Conservation (phyloP, 2,329 filamentous ascomycete genomes). For the Xylariaceae sp. region DNA sequence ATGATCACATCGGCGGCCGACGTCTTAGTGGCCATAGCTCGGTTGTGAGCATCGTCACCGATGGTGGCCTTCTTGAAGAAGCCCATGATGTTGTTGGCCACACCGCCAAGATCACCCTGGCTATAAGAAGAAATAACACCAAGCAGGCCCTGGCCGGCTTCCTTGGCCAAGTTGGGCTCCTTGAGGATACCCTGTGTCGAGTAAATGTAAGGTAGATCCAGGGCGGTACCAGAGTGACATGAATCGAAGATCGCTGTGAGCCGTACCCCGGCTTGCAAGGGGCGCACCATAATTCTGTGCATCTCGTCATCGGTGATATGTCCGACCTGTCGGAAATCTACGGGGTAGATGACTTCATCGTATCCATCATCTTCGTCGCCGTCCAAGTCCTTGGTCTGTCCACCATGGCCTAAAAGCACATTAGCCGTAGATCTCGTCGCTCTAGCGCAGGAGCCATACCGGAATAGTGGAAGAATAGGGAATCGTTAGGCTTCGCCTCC, state of each 20-base stretch:
- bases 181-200: slow-evolving; percentile 75
- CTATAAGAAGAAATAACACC: slow-evolving; percentile 73
- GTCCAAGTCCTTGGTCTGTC: slow-evolving; percentile 67
- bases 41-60: slow-evolving; percentile 70
- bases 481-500: slow-evolving; percentile 86
- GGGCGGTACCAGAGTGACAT: slow-evolving; percentile 71
- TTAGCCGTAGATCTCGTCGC: slow-evolving; percentile 16
- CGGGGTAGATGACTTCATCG: slow-evolving; percentile 74
- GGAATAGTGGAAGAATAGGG: slow-evolving; percentile 96
- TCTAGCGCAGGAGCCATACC: slow-evolving; percentile 44
- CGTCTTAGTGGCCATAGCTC: slow-evolving; percentile 82
- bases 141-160: slow-evolving; percentile 67
- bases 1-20: slow-evolving; percentile 93
- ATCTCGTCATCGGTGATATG: slow-evolving; percentile 77
- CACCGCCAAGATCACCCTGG: slow-evolving; percentile 74
- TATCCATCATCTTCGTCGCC: slow-evolving; percentile 74
- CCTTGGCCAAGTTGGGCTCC: slow-evolving; percentile 75
- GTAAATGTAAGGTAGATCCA: slow-evolving; percentile 76
- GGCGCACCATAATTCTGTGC: slow-evolving; percentile 69
- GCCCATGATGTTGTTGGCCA: slow-evolving; percentile 72
- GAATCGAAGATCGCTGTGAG: slow-evolving; percentile 78
- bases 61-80: slow-evolving; percentile 83
- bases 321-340: slow-evolving; percentile 63
- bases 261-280: slow-evolving; percentile 77
- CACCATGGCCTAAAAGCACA: slow-evolving; percentile 58